These are phyloP conservation scores for Myriosclerotinia curreyana DNA, from an alignment of 2,329 filamentous ascomycete genomes.

Conservation along the genomic window DNA sequence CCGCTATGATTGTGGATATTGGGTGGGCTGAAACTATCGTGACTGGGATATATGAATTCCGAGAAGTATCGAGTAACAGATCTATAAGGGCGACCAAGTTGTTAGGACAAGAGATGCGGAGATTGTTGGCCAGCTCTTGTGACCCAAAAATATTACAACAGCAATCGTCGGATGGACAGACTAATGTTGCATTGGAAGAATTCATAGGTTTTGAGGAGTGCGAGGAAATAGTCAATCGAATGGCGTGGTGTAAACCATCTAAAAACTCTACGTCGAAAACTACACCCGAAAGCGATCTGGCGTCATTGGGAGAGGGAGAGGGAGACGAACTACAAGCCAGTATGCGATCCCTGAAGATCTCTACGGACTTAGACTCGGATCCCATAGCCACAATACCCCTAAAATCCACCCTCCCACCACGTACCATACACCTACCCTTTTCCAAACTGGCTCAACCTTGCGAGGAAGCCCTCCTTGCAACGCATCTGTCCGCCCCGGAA, in stretches of 20 bases:
- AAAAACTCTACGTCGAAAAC: slow-evolving; percentile 24
- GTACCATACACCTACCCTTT: slow-evolving; percentile 64
- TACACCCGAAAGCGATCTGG: slow-evolving; percentile 40
- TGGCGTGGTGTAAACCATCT: slow-evolving; percentile 68
- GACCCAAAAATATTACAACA: slow-evolving; percentile 34
- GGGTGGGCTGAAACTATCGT: slow-evolving; percentile 89
- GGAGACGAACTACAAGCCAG: slow-evolving; percentile 50
- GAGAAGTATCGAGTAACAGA: slow-evolving; percentile 68
- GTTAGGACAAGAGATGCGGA: slow-evolving; percentile 67
- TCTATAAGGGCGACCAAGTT: slow-evolving; percentile 72
- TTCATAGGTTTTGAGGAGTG: slow-evolving; percentile 71
- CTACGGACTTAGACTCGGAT: slow-evolving; percentile 26
- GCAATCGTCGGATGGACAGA: slow-evolving; percentile 15
- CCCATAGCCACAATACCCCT: slow-evolving; percentile 44
- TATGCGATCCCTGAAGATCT: slow-evolving; percentile 32
- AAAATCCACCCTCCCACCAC: slow-evolving; percentile 46
- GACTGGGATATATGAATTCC: slow-evolving; percentile 86
- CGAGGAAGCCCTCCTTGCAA: slow-evolving; percentile 72
- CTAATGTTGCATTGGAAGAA: slow-evolving; percentile 23
- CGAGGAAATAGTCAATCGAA: slow-evolving; percentile 71
- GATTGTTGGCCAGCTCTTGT: slow-evolving; percentile 53
- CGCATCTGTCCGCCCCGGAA: slow-evolving; percentile 49
- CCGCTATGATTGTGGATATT: slow-evolving; percentile 83
- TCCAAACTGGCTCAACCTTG: slow-evolving; percentile 68
- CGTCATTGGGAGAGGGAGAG: slow-evolving; percentile 57